Evolutionary conservation across 805 yeast genomes (phyloP), one percentile per base, ranked within the genome.

Genomic region (Candida andamanensis): DNA sequence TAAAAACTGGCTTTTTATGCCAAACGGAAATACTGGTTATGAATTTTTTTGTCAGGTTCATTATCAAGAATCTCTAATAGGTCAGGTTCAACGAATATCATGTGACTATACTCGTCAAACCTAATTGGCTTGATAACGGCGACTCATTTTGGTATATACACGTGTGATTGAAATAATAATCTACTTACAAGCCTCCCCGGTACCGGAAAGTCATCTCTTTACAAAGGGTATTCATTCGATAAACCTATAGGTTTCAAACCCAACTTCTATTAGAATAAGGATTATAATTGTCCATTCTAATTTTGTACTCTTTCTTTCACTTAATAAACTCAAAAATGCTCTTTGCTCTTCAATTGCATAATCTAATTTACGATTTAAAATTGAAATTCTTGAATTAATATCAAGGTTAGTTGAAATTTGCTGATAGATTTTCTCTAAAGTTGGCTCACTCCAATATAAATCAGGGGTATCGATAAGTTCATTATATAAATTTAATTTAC

Each of bases 401-500:
- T 89, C 97, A 35, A 89, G 62, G 15, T 74, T 74, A 29, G 72
- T 72, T 0, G 94, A 81, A 6, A 85, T 77, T 13, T 74, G 69
- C 29, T 78, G 73, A 54, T 85, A 89, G 7, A 86, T 76, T 33
- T 69, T 69, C 50, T 89, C 97, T 33, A 89, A 62, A 20, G 77
- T 76, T 1, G 96, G 95, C 50, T 87, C 95, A 28, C 85, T 74
- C 97, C 97, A 89, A 56, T 87, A 89, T 26, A 86, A 58, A 53
- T 89, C 97, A 0, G 97, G 97, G 0, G 94, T 85, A 46, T 87
- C 96, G 18, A 85, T 85, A 37, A 89, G 67, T 48, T 87, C 95
- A 7, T 90, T 82, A 54, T 89, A 86, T 19, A 89, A 60, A 46
- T 89, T 89, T 44, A 89, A 67, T 44, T 81, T 81, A 1, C 95